These are phyloP conservation scores for Sinapis alba DNA, from an alignment of 441 rosid genomes.

Conservation along the genomic window DNA sequence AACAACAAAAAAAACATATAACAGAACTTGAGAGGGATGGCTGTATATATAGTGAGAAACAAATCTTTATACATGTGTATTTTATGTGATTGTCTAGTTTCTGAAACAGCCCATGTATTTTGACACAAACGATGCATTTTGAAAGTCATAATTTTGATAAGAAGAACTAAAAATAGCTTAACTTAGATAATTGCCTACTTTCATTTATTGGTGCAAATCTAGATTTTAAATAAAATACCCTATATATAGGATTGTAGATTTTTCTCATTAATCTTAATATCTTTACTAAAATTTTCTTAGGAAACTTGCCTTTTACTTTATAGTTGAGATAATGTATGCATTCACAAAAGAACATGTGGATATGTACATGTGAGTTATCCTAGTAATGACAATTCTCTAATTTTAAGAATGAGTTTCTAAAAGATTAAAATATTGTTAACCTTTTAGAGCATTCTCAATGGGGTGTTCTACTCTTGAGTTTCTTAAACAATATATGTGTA, in stretches of 20 bases:
- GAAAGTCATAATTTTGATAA: neutral
- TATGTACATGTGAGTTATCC: neutral
- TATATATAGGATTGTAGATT: neutral
- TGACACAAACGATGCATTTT: neutral
- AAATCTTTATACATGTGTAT: neutral
- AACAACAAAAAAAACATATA: neutral
- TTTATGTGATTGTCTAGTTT: neutral
- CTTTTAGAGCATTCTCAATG: too few relatives aligned
- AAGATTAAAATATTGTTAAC: neutral
- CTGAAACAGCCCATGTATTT: neutral
- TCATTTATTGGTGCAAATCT: conserved; percentile 13
- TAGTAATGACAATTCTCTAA: neutral
- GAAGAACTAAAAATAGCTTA: neutral
- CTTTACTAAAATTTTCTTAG: too few relatives aligned
- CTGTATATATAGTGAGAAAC: neutral
- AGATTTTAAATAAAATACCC: neutral
- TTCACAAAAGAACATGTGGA: neutral
- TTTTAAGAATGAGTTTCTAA: neutral
- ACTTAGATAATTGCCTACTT: neutral
- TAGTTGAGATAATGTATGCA: neutral
- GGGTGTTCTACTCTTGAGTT: too few relatives aligned
- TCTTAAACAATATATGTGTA: too few relatives aligned
- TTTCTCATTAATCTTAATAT: too few relatives aligned
- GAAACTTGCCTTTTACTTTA: too few relatives aligned
- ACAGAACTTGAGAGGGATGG: neutral